These are phyloP conservation scores for Russula griseocarnosa DNA, from an alignment of 768 basidiomycete genomes.

Conservation along the genomic window DNA sequence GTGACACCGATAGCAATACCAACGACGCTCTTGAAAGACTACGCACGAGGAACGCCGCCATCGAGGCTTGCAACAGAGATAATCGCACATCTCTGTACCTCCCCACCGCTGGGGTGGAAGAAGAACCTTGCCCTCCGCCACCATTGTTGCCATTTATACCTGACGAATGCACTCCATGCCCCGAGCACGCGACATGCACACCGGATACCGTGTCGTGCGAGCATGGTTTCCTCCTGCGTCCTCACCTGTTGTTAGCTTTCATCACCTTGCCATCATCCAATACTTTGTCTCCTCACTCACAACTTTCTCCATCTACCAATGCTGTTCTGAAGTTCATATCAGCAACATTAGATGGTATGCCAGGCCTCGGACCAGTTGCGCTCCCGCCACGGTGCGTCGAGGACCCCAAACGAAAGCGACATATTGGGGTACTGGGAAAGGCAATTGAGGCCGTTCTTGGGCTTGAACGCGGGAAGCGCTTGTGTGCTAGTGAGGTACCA, in stretches of 20 bases:
- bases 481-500: constrained; percentile 54
- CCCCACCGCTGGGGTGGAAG: constrained; percentile 23
- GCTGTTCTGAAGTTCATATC: constrained; percentile 29
- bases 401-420: constrained; percentile 68
- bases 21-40: constrained; percentile 53
- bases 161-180: constrained; percentile 60
- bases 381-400: constrained; percentile 72
- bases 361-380: constrained; percentile 71
- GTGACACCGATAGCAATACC: constrained; percentile 58
- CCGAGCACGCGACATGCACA: constrained; percentile 59
- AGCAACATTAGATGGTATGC: constrained; percentile 56
- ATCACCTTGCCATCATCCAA: constrained; percentile 44
- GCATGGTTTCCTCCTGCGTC: constrained; percentile 58
- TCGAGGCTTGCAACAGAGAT: constrained; percentile 54
- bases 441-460: constrained; percentile 62
- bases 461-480: constrained; percentile 56
- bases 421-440: constrained; percentile 72
- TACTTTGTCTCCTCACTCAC: constrained; percentile 34
- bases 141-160: constrained; percentile 55
- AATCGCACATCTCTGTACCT: constrained; percentile 48
- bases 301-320: constrained; percentile 38
- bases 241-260: constrained; percentile 42
- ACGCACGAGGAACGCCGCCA: constrained; percentile 43
- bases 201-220: constrained; percentile 60
- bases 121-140: constrained; percentile 46